Evolutionary conservation across 768 basidiomycete genomes (phyloP).

Genomic region (Mycena crocata): DNA sequence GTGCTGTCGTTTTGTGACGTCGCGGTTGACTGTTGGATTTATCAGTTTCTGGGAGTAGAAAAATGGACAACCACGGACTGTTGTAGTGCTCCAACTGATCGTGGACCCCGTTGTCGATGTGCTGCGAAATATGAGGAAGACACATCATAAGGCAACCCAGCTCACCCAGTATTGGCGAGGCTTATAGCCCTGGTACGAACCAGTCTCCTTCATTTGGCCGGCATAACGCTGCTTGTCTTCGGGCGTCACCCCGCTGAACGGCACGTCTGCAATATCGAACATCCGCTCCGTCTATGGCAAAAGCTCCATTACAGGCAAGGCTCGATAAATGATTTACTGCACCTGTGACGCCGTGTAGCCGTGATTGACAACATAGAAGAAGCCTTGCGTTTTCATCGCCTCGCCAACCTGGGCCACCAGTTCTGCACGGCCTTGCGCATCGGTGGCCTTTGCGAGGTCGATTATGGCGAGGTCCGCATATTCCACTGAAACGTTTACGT

Average conservation of each 20-base stretch:
- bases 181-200: slow-evolving; percentile 69
- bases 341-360: slow-evolving; percentile 56
- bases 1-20: slow-evolving; percentile 59
- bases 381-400: slow-evolving; percentile 58
- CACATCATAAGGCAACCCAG: neutral
- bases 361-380: slow-evolving; percentile 63
- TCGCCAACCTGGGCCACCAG: slow-evolving; percentile 56
- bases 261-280: slow-evolving; percentile 61
- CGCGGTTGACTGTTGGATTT: slow-evolving; percentile 58
- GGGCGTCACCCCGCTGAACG: slow-evolving; percentile 53
- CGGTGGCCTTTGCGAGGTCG: slow-evolving; percentile 57
- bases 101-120: slow-evolving; percentile 69
- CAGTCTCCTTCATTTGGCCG: slow-evolving; percentile 53
- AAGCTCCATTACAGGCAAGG: neutral
- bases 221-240: slow-evolving; percentile 57
- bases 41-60: neutral
- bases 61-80: slow-evolving; percentile 48
- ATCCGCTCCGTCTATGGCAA: slow-evolving; percentile 54
- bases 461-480: slow-evolving; percentile 64
- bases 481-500: slow-evolving; percentile 49
- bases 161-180: slow-evolving; percentile 64
- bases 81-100: slow-evolving; percentile 77
- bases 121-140: slow-evolving; percentile 46
- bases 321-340: neutral
- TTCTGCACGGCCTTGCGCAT: slow-evolving; percentile 48